These are phyloP conservation scores for Paxillus ammoniavirescens DNA, from an alignment of 768 basidiomycete genomes.

Conservation along the genomic window DNA sequence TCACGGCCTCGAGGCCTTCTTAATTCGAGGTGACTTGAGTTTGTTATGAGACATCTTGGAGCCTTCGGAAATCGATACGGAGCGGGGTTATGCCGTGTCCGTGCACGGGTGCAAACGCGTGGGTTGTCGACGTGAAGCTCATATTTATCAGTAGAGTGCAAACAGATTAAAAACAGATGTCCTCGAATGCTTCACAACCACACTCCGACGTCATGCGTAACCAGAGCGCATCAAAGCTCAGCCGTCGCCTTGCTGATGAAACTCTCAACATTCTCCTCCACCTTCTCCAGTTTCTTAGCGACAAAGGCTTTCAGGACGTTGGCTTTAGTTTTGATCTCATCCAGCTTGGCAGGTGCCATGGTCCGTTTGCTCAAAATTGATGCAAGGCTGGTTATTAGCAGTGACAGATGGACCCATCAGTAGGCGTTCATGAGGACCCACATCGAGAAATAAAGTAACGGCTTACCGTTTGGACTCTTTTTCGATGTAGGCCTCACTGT, in stretches of 20 bases:
- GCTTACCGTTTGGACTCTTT: conserved; percentile 84
- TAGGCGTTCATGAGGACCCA: background rate
- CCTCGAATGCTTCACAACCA: conserved; percentile 10
- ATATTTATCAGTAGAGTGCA: conserved; percentile 13
- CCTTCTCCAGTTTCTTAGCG: conserved; percentile 30
- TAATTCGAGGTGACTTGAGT: background rate
- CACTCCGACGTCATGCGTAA: background rate
- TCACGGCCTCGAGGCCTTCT: conserved; percentile 7
- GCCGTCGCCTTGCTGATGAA: conserved; percentile 30
- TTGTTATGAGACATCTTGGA: conserved; percentile 3
- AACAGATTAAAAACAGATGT: conserved; percentile 17
- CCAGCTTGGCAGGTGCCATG: conserved; percentile 76
- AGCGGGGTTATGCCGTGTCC: conserved; percentile 24
- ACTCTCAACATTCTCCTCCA: conserved; percentile 35
- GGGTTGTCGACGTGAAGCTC: conserved; percentile 1
- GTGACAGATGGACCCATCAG: conserved; percentile 5
- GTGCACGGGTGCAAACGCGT: background rate
- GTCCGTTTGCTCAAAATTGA: conserved; percentile 77
- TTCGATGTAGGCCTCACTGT: conserved; percentile 70
- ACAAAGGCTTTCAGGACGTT: conserved; percentile 77
- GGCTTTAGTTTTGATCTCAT: conserved; percentile 90
- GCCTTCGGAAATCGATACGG: conserved; percentile 22
- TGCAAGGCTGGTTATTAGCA: conserved; percentile 48
- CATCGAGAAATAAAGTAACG: background rate
- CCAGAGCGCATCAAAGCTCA: conserved; percentile 39